Percentiles rank a stretch among this genome's conserved stretches.
These are phyloP conservation scores for Candida nanaspora DNA, from an alignment of 805 yeast species.

Conservation along the genomic window DNA sequence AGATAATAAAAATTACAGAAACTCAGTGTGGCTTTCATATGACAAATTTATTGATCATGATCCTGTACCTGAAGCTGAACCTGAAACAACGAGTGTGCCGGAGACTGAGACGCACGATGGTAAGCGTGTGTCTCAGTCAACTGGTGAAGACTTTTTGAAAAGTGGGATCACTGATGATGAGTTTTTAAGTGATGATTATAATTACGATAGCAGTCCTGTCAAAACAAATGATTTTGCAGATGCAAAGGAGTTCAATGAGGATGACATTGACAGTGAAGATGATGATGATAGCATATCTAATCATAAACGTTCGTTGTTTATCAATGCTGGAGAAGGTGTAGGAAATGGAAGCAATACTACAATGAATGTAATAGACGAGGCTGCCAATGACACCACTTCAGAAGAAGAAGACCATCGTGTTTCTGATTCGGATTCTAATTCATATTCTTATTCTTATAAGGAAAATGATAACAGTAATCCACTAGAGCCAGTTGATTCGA, in stretches of 20 bases:
- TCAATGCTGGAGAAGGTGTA: neutral
- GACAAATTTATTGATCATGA: neutral
- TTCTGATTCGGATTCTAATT: neutral
- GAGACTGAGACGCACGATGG: no score
- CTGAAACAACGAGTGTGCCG: no score
- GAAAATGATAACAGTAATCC: constrained; percentile 4
- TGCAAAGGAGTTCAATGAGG: neutral
- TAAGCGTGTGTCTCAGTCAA: neutral
- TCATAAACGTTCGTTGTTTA: no score
- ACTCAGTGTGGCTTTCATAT: neutral
- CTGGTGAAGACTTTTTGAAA: neutral
- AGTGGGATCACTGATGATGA: constrained; percentile 1
- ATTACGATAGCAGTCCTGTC: neutral
- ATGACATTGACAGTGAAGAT: neutral
- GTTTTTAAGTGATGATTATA: neutral
- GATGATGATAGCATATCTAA: no score
- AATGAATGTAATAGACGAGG: constrained; percentile 1
- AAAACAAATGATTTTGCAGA: neutral
- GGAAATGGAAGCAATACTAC: neutral
- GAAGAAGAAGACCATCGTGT: constrained; percentile 1
- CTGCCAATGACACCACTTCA: neutral
- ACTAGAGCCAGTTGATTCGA: constrained; percentile 7
- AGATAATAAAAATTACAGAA: neutral
- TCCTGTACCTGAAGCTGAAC: no score
- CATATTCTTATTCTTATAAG: neutral